A percentile compares a stretch with the other conserved stretches of the same genome.
phyloP scores from a whole-genome alignment of 345 rosid genomes.

The Eucalyptus camaldulensis region DNA sequence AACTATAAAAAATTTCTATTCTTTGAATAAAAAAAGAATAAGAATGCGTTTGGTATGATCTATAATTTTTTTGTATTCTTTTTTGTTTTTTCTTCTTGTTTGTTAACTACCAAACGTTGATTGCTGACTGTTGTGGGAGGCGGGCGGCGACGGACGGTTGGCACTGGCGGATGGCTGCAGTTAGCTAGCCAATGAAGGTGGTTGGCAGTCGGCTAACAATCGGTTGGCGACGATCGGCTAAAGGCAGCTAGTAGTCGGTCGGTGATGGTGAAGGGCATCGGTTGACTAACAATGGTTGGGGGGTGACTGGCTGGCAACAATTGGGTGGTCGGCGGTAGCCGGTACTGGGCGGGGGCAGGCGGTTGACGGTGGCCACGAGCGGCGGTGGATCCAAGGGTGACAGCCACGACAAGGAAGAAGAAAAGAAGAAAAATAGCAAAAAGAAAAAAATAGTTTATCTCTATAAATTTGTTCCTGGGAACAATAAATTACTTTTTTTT shows the following conservation, averaged over 20 bases:
- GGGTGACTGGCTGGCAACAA: fast-evolving
- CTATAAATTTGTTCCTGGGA: fast-evolving
- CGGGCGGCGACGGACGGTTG: fast-evolving
- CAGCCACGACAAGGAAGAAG: fast-evolving
- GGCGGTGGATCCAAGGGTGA: too few relatives aligned
- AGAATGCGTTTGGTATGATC: too few relatives aligned
- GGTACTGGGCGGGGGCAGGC: fast-evolving
- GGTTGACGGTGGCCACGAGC: fast-evolving
- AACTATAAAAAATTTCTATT: too few relatives aligned
- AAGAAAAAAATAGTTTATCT: too few relatives aligned
- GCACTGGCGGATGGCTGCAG: fast-evolving
- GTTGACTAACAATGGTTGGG: fast-evolving
- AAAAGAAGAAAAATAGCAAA: too few relatives aligned
- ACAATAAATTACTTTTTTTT: fast-evolving
- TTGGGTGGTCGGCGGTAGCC: fast-evolving
- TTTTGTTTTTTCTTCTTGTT: too few relatives aligned
- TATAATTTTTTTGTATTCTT: too few relatives aligned
- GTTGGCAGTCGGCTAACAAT: fast-evolving
- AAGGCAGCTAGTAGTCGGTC: fast-evolving
- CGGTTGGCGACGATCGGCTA: fast-evolving
- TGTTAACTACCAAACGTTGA: fast-evolving
- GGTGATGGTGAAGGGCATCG: fast-evolving
- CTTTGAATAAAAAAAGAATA: too few relatives aligned
- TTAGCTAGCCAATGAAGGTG: fast-evolving
- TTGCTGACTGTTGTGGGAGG: fast-evolving